phyloP scores from a whole-genome alignment of 257 asterid genomes.

The Solanum peruvianum region DNA sequence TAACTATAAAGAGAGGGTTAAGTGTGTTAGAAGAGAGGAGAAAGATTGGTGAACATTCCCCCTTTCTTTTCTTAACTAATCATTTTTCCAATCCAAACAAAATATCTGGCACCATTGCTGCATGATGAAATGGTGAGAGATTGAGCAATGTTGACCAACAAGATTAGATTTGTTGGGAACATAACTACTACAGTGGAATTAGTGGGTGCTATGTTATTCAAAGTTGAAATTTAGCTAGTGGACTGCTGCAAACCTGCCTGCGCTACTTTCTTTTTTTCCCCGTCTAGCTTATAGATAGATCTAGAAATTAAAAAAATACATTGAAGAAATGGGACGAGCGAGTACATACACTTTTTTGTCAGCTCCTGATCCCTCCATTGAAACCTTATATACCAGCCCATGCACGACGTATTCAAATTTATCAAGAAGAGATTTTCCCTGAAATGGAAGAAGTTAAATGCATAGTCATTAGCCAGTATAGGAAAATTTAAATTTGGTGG shows the following conservation, averaged over 20 bases:
- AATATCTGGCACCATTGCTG: not conserved
- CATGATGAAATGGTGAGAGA: not conserved
- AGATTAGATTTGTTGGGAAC: not conserved
- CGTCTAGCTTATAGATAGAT: not conserved
- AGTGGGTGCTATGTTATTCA: not conserved
- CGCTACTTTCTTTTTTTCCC: not conserved
- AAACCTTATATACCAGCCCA: constrained; percentile 70
- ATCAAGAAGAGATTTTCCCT: constrained; percentile 76
- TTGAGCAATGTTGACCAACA: not conserved
- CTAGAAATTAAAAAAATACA: not conserved
- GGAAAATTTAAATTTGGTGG: not conserved
- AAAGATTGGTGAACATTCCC: not conserved
- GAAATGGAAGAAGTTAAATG: constrained; percentile 5
- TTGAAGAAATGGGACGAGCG: not conserved
- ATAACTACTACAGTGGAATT: not conserved
- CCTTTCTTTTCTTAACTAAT: not conserved
- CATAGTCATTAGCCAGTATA: not conserved
- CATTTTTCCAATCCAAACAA: not conserved
- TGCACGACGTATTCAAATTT: constrained; percentile 91
- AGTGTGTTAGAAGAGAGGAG: not conserved
- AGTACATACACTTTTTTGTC: constrained; percentile 47
- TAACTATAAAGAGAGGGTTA: not conserved
- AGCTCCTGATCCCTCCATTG: constrained; percentile 32
- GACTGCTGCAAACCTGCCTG: not conserved
- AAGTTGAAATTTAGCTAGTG: not conserved